Conservation (phyloP, 371 early-diverging fungal genomes). For the Smittium mucronatum region DNA sequence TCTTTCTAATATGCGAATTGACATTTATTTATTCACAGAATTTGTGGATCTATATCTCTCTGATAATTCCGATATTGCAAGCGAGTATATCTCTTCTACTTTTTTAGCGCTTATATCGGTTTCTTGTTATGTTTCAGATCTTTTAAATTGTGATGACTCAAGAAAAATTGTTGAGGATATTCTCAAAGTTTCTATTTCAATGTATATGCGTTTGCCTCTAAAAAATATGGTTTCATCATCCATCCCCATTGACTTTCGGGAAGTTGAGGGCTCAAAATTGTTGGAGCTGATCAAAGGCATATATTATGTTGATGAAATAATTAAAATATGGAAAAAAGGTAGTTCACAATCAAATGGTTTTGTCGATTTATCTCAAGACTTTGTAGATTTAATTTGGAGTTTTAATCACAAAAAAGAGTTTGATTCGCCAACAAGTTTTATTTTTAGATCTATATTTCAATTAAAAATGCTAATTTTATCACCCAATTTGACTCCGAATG, state of each 20-base stretch:
- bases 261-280: neutral
- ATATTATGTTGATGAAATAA: neutral
- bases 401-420: neutral
- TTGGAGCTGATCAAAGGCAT: neutral
- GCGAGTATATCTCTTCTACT: constrained; percentile 64
- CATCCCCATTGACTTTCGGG: neutral
- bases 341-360: neutral
- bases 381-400: neutral
- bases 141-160: neutral
- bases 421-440: neutral
- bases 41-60: constrained; percentile 51
- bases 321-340: neutral
- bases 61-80: constrained; percentile 64
- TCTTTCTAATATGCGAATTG: constrained; percentile 29
- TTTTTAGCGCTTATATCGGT: constrained; percentile 43
- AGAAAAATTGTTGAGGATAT: neutral
- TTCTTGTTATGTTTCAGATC: neutral
- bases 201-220: neutral
- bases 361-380: neutral
- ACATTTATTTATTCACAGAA: constrained; percentile 46
- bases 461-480: neutral
- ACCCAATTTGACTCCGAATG: neutral
- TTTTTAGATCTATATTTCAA: neutral
- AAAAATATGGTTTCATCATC: neutral
- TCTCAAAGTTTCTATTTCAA: neutral